Conservation (phyloP, 805 yeast genomes). For the Dipodascopsis uninucleata region DNA sequence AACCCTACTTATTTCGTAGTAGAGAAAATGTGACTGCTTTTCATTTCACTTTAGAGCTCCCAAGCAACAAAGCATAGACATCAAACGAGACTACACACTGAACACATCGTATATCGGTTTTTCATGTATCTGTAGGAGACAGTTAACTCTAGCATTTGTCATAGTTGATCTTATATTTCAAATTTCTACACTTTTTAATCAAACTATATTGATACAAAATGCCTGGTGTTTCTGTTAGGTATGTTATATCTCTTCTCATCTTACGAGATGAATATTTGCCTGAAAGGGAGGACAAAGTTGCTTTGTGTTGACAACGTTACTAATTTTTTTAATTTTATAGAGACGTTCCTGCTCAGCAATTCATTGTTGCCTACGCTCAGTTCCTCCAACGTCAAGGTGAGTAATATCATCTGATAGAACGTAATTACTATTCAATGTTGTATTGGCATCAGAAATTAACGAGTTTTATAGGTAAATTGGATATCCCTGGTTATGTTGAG, state of each 20-base stretch:
- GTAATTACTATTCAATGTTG: slow-evolving; percentile 1
- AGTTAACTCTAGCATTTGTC: neutral
- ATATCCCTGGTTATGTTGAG: slow-evolving; percentile 99
- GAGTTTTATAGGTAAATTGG: slow-evolving; percentile 60
- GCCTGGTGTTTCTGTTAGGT: slow-evolving; percentile 99
- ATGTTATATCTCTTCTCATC: slow-evolving; percentile 44
- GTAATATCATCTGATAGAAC: neutral
- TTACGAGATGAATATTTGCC: neutral
- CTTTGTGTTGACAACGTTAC: neutral
- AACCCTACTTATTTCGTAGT: no score
- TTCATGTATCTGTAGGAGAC: no score
- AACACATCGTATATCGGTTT: no score
- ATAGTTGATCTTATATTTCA: neutral
- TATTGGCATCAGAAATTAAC: neutral
- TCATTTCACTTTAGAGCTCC: no score
- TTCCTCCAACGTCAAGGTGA: slow-evolving; percentile 98
- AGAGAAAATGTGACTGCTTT: no score
- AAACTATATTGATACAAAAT: slow-evolving; percentile 37
- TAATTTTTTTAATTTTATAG: slow-evolving; percentile 40
- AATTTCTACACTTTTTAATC: neutral
- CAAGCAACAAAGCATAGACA: no score
- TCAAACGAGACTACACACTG: no score
- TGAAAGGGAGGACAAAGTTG: neutral
- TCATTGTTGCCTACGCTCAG: slow-evolving; percentile 98
- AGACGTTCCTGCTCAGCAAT: slow-evolving; percentile 99